Evolutionary conservation across 345 rosid genomes (phyloP).

Genomic region (Lepidium africanum): DNA sequence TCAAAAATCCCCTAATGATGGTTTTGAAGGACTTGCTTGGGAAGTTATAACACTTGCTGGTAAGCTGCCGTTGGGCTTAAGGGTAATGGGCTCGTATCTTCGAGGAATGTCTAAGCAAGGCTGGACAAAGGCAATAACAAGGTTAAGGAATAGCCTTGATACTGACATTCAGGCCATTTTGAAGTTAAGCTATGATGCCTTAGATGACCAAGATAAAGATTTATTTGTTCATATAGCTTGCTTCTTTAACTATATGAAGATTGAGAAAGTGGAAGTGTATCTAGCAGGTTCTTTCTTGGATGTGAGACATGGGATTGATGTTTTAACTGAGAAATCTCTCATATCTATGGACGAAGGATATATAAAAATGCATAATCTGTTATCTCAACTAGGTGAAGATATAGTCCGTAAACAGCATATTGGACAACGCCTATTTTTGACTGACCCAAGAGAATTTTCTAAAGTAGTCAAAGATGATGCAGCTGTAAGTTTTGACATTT

Average conservation of each 20-base stretch:
- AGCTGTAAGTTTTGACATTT: background rate
- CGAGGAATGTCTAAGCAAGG: background rate
- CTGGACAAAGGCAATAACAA: slow-evolving; percentile 13
- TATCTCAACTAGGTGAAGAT: background rate
- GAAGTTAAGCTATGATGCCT: slow-evolving; percentile 28
- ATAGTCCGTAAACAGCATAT: background rate
- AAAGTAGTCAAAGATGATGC: background rate
- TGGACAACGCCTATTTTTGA: background rate
- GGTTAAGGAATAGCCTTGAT: background rate
- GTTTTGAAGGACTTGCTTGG: background rate
- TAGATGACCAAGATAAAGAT: background rate
- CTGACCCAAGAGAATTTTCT: background rate
- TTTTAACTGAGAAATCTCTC: background rate
- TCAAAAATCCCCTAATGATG: background rate
- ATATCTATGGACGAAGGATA: no score
- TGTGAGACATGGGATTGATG: background rate
- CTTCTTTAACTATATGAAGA: background rate
- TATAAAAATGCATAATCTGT: no score
- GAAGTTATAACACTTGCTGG: background rate
- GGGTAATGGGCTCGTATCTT: slow-evolving; percentile 19
- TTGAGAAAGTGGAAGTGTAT: background rate
- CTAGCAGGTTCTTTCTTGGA: background rate
- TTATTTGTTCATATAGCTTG: slow-evolving; percentile 34
- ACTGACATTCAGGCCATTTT: background rate
- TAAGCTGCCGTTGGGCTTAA: slow-evolving; percentile 23